Conservation (phyloP, 176 grass and related monocot species). For the Triticum urartu region DNA sequence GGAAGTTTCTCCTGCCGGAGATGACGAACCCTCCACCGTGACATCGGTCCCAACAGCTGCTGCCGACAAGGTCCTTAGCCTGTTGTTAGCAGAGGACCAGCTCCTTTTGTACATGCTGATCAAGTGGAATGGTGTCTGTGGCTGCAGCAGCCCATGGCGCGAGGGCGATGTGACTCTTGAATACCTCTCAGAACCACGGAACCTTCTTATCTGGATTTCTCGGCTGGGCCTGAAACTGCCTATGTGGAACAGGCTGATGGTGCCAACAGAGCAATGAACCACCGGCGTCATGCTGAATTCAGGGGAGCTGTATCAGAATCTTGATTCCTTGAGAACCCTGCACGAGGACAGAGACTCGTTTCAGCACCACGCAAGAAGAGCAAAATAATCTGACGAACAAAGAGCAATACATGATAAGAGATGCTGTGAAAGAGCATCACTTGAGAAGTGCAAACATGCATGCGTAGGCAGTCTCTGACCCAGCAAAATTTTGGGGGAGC, state of each 20-base stretch:
- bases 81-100: slow-evolving; percentile 37
- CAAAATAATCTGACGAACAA: neutral
- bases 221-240: slow-evolving; percentile 44
- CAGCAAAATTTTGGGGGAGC: neutral
- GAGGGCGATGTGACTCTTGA: slow-evolving; percentile 33
- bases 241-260: slow-evolving; percentile 69
- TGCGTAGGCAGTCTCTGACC: neutral
- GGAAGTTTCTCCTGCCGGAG: slow-evolving; percentile 50
- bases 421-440: neutral
- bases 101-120: slow-evolving; percentile 50
- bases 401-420: neutral
- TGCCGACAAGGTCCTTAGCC: slow-evolving; percentile 42
- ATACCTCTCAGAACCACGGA: slow-evolving; percentile 42
- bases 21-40: slow-evolving; percentile 47
- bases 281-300: slow-evolving; percentile 70
- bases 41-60: slow-evolving; percentile 64
- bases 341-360: neutral
- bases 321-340: slow-evolving; percentile 33
- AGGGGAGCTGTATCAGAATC: slow-evolving; percentile 20
- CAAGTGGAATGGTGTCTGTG: slow-evolving; percentile 50
- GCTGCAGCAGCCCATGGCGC: slow-evolving; percentile 36
- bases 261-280: slow-evolving; percentile 70
- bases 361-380: neutral
- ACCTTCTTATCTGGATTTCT: slow-evolving; percentile 55
- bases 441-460: neutral